Percentiles rank a stretch among this genome's conserved stretches.
Evolutionary conservation across 1,284 basidiomycete species (phyloP).

Genomic region (Apiotrichum akiyoshidainum): DNA sequence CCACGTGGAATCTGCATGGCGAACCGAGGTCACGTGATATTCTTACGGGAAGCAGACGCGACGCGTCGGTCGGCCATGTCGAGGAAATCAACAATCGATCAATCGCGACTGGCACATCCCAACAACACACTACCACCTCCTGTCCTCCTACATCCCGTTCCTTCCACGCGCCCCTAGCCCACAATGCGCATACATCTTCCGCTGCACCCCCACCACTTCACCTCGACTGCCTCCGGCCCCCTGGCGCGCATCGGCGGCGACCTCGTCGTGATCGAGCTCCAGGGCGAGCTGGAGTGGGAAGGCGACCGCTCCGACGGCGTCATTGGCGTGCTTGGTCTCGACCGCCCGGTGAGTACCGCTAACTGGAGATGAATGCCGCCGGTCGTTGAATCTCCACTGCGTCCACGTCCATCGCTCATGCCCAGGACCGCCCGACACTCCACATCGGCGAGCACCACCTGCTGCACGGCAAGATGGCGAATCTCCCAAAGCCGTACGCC

Average conservation of each 20-base stretch:
- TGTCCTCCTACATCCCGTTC: too few species aligned
- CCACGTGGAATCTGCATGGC: too few species aligned
- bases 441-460: slow-evolving; percentile 75
- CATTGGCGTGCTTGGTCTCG: slow-evolving; percentile 46
- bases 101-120: too few species aligned
- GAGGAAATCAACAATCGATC: too few species aligned
- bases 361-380: too few species aligned
- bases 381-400: background rate
- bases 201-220: slow-evolving; percentile 39
- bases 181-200: slow-evolving; percentile 50
- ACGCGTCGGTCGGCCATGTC: too few species aligned
- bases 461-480: slow-evolving; percentile 78
- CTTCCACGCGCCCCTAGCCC: too few species aligned
- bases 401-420: slow-evolving; percentile 2
- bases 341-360: slow-evolving; percentile 40
- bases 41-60: too few species aligned
- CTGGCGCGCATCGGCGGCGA: slow-evolving; percentile 45
- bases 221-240: slow-evolving; percentile 25
- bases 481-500: slow-evolving; percentile 71
- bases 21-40: too few species aligned
- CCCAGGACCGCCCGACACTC: slow-evolving; percentile 70
- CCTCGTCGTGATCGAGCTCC: slow-evolving; percentile 45
- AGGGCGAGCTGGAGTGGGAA: slow-evolving; percentile 57
- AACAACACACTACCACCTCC: background rate
- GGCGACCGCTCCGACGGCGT: slow-evolving; percentile 48